Percentiles rank a stretch among this genome's conserved stretches.
These are phyloP conservation scores for Tarenaya hassleriana DNA, from an alignment of 345 rosid species.

Conservation along the genomic window DNA sequence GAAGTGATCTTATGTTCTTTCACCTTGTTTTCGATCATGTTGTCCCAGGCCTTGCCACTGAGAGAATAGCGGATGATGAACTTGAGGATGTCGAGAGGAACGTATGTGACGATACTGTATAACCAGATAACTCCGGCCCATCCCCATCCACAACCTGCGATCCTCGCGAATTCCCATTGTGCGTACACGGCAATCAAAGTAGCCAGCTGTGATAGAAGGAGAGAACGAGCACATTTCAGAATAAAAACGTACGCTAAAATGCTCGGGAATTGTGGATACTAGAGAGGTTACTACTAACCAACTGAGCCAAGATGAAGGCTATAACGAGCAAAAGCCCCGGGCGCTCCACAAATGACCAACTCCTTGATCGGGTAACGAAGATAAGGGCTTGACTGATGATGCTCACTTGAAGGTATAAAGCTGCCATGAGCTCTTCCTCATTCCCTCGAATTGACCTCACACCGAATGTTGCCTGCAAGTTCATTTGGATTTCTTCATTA, in stretches of 20 bases:
- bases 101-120: conserved; percentile 48
- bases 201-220: conserved; percentile 41
- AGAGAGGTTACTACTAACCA: conserved; percentile 36
- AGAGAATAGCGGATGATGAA: conserved; percentile 55
- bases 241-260: not conserved
- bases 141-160: conserved; percentile 72
- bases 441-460: conserved; percentile 36
- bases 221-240: not conserved
- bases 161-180: conserved; percentile 57
- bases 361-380: conserved; percentile 72
- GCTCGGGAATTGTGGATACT: not conserved
- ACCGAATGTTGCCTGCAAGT: conserved; percentile 44
- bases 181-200: conserved; percentile 63
- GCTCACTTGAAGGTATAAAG: conserved; percentile 84
- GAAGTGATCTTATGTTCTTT: not conserved
- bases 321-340: conserved; percentile 47
- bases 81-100: conserved; percentile 74
- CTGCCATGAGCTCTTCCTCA: conserved; percentile 52
- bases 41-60: conserved; percentile 64
- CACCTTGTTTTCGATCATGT: conserved; percentile 49
- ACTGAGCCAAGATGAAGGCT: conserved; percentile 63
- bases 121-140: conserved; percentile 77
- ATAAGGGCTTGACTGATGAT: conserved; percentile 84
- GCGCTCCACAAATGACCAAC: conserved; percentile 70
- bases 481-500: not conserved